Base-by-base conservation (phyloP, 768 basidiomycete genomes). In the Nevesoporus exiguus region DNA sequence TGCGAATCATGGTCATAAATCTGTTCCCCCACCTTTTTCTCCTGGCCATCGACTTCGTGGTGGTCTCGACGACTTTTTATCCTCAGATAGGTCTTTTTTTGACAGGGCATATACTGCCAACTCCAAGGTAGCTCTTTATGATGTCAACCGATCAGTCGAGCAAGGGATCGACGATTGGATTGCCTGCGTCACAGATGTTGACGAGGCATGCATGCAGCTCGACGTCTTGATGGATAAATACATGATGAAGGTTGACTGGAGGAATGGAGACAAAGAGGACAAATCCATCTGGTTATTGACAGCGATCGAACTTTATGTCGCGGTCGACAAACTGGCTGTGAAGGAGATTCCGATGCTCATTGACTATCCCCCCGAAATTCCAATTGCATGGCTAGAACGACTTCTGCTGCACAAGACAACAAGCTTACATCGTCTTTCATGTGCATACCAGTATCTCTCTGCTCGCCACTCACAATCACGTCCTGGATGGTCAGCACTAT, bases 281-380 rank as follows among this genome's bases (percentile, higher is more conserved):
- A 33, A 58, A 2, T 78, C 78, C 0, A 53, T 73, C 5, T 73
- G 78, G 68, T 49, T 80, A 29, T 61, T 82, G 44, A 66, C 65
- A 0, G 19, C 37, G 6, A 31, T 66, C 0, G 74, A 49, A 14
- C 37, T 49, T 19, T 49, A 14, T 15, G 29, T 49, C 6, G 48
- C 48, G 4, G 27, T 49, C 7, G 48, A 48, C 21, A 48, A 37
- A n/a, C 21, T 40, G 14, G 27, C 9, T 7, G 49, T 40, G 7
- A 31, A n/a, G 15, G 21, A 41, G 21, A 11, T 41, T 22, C 21
- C 40, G 8, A 22, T 22, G 9, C 40, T 41, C 9, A 22, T 22
- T 22, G 40, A 41, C 21, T 41, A 41, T 41, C 21, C 40, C 21
- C 21, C 40, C 10, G 40, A 41, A 22, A 22, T 50, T 22, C 13